These are phyloP conservation scores for Aspergillus pseudoterreus DNA, from an alignment of 2,329 filamentous ascomycete species.

Conservation along the genomic window DNA sequence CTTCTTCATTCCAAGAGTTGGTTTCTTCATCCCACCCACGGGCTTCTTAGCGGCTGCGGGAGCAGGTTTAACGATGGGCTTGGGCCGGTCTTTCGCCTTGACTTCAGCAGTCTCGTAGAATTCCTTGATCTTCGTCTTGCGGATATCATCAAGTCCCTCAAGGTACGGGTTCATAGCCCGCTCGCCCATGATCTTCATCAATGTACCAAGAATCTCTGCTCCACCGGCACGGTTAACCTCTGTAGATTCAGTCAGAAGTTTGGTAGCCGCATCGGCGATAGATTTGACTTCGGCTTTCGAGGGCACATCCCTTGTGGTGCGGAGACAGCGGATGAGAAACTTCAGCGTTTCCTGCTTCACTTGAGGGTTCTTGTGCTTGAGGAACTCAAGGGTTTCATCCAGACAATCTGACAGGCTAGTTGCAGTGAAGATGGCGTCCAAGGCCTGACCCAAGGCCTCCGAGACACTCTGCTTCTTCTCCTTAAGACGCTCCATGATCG, in stretches of 20 bases:
- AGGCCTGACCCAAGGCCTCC: slow-evolving; percentile 79
- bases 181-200: slow-evolving; percentile 99
- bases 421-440: slow-evolving; percentile 66
- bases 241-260: slow-evolving; percentile 83
- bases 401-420: slow-evolving; percentile 78
- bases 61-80: slow-evolving; percentile 59
- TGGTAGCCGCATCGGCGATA: slow-evolving; percentile 86
- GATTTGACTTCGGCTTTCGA: slow-evolving; percentile 76
- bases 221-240: slow-evolving; percentile 82
- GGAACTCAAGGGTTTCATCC: slow-evolving; percentile 81
- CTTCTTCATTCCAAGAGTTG: slow-evolving; percentile 47
- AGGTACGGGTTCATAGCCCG: slow-evolving; percentile 90
- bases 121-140: slow-evolving; percentile 94
- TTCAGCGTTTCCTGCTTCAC: slow-evolving; percentile 94
- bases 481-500: slow-evolving; percentile 93
- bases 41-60: slow-evolving; percentile 57
- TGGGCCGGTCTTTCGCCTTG: slow-evolving; percentile 88
- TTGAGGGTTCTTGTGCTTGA: slow-evolving; percentile 94
- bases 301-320: slow-evolving; percentile 78
- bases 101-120: slow-evolving; percentile 79
- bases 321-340: slow-evolving; percentile 84
- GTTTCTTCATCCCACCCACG: slow-evolving; percentile 49
- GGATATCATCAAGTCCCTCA: slow-evolving; percentile 90
- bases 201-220: slow-evolving; percentile 84
- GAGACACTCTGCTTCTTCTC: slow-evolving; percentile 91